Percentiles rank a stretch among this genome's conserved stretches.
Conservation (phyloP, 257 asterid genomes). For the Verbena officinalis region DNA sequence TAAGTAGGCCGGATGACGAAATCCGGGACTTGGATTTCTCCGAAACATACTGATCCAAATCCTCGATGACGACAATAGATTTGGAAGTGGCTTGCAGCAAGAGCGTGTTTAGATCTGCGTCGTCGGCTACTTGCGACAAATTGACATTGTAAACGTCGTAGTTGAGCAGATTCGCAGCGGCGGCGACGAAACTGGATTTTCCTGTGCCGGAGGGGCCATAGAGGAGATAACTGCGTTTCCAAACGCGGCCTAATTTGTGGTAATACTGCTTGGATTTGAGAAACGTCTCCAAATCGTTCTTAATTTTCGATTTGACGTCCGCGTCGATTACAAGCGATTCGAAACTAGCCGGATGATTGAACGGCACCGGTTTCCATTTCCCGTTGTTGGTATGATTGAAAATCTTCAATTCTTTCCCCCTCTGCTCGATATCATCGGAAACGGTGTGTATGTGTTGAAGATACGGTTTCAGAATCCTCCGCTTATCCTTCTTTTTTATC, state of each 20-base stretch:
- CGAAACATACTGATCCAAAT: conserved; percentile 48
- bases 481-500: conserved; percentile 56
- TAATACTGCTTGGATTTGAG: conserved; percentile 65
- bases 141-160: conserved; percentile 63
- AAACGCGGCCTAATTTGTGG: conserved; percentile 66
- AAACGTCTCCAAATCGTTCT: conserved; percentile 54
- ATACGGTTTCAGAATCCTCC: conserved; percentile 62
- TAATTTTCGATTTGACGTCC: conserved; percentile 54
- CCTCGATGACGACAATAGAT: conserved; percentile 66
- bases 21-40: conserved; percentile 41
- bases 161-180: conserved; percentile 56
- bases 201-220: conserved; percentile 83
- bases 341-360: conserved; percentile 58
- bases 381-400: conserved; percentile 36
- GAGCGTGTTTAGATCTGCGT: conserved; percentile 56
- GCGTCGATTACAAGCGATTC: conserved; percentile 59
- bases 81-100: conserved; percentile 46
- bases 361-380: conserved; percentile 54
- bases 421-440: conserved; percentile 54
- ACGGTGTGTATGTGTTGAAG: conserved; percentile 60
- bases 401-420: conserved; percentile 44
- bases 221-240: conserved; percentile 69
- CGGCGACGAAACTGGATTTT: conserved; percentile 68
- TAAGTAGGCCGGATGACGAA: conserved; percentile 51
- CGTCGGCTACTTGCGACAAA: conserved; percentile 46